Evolutionary conservation across 306 rosid species (phyloP).

Genomic region (Prunus padus): DNA sequence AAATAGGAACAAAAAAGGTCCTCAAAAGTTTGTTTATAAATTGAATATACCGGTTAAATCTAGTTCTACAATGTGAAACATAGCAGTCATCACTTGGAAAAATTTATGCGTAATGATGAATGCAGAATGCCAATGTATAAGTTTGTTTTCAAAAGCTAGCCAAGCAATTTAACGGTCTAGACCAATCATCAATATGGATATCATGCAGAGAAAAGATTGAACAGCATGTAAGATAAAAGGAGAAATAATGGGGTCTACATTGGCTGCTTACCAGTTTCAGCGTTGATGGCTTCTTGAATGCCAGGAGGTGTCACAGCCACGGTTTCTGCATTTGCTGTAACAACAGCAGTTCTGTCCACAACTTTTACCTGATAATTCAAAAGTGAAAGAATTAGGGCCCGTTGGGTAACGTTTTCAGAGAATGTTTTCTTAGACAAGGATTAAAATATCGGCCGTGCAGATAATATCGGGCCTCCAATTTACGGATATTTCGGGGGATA

Average conservation of each 20-base stretch:
- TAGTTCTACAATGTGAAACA: background rate
- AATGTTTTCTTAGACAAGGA: no score
- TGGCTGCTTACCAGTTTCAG: slow-evolving; percentile 58
- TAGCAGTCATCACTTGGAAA: background rate
- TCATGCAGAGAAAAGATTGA: background rate
- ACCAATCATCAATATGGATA: background rate
- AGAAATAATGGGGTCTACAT: slow-evolving; percentile 1
- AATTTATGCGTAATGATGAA: background rate
- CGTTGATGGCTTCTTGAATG: slow-evolving; percentile 72
- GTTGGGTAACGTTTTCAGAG: no score
- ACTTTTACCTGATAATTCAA: slow-evolving; percentile 67
- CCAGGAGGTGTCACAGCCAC: slow-evolving; percentile 71
- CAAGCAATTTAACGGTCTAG: background rate
- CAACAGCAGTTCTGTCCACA: slow-evolving; percentile 65
- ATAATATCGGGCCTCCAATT: no score
- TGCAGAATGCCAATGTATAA: background rate
- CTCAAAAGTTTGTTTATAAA: background rate
- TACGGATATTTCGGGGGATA: no score
- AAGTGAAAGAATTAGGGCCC: background rate
- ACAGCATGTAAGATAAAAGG: background rate
- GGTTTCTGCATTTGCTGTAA: slow-evolving; percentile 87
- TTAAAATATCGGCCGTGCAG: no score
- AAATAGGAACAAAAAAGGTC: slow-evolving; percentile 19
- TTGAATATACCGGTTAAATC: background rate
- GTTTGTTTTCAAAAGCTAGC: background rate